These are phyloP conservation scores for Didymella exigua DNA, from an alignment of 2,329 filamentous ascomycete genomes.

Conservation along the genomic window DNA sequence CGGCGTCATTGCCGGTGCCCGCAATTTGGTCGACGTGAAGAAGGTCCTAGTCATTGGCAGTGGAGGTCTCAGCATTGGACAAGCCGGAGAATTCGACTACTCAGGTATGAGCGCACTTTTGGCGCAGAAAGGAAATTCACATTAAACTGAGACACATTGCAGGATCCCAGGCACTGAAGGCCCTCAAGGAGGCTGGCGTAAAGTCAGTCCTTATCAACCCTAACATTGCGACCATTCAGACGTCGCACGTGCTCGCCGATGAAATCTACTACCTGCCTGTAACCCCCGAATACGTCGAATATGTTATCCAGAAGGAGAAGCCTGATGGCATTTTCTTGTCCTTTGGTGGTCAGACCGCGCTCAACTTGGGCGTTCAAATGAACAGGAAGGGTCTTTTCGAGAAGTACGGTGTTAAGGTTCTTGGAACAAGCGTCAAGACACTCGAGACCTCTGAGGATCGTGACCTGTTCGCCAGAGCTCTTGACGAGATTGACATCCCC, in stretches of 20 bases:
- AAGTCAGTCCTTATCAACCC: constrained; percentile 93
- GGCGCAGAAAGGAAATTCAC: not conserved
- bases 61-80: constrained; percentile 94
- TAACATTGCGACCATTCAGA: constrained; percentile 98
- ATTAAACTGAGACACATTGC: constrained; percentile 25
- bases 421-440: constrained; percentile 93
- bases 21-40: constrained; percentile 84
- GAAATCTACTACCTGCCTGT: constrained; percentile 98
- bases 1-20: constrained; percentile 78
- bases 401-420: constrained; percentile 91
- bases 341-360: constrained; percentile 94
- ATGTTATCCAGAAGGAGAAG: constrained; percentile 94
- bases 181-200: constrained; percentile 92
- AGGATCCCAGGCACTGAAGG: constrained; percentile 97
- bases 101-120: constrained; percentile 67
- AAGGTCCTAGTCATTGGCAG: constrained; percentile 97
- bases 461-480: constrained; percentile 92
- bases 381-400: constrained; percentile 94
- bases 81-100: constrained; percentile 98
- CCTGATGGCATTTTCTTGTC: constrained; percentile 97
- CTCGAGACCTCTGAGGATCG: constrained; percentile 94
- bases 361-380: constrained; percentile 97
- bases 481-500: constrained; percentile 96
- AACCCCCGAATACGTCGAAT: constrained; percentile 94
- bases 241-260: constrained; percentile 92